Percentiles rank a stretch among this genome's conserved stretches.
These are phyloP conservation scores for Globisporangium acanthophoron DNA, from an alignment of 352 stramenopile species.

Conservation along the genomic window DNA sequence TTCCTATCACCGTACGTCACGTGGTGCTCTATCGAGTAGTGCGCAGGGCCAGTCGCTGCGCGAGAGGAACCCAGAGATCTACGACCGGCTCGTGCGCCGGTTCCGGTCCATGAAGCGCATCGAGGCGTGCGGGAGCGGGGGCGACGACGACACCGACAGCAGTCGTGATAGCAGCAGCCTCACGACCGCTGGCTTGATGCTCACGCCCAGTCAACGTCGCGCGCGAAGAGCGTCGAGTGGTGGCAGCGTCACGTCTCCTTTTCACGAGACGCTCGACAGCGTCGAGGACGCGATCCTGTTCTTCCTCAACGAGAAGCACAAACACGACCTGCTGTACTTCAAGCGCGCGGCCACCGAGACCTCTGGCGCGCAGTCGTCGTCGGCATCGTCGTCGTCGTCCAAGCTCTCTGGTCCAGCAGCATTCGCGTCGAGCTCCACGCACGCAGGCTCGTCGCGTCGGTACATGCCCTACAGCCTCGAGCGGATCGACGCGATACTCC, in stretches of 20 bases:
- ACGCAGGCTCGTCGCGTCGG: constrained; percentile 5
- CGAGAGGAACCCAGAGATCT: constrained; percentile 30
- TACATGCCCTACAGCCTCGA: constrained; percentile 67
- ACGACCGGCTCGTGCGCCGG: constrained; percentile 25
- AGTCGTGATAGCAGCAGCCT: constrained; percentile 5
- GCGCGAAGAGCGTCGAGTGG: neutral
- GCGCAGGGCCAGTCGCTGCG: constrained; percentile 16
- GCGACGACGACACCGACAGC: no score
- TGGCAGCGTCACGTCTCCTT: neutral
- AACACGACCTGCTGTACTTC: constrained; percentile 68
- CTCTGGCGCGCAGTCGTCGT: neutral
- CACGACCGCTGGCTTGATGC: neutral
- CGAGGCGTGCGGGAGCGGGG: neutral
- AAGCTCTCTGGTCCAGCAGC: no score
- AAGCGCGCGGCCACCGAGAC: constrained; percentile 19
- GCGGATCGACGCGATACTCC: constrained; percentile 23
- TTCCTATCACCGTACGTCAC: neutral
- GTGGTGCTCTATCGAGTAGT: neutral
- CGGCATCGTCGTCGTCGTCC: neutral
- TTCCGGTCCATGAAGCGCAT: constrained; percentile 22
- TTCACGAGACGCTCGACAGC: constrained; percentile 6
- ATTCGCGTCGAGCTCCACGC: no score
- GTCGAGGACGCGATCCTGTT: constrained; percentile 70
- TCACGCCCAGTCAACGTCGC: neutral
- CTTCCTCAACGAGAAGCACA: constrained; percentile 65